These are phyloP conservation scores for Tranzscheliella williamsii DNA, from an alignment of 1,284 basidiomycete genomes.

Conservation along the genomic window DNA sequence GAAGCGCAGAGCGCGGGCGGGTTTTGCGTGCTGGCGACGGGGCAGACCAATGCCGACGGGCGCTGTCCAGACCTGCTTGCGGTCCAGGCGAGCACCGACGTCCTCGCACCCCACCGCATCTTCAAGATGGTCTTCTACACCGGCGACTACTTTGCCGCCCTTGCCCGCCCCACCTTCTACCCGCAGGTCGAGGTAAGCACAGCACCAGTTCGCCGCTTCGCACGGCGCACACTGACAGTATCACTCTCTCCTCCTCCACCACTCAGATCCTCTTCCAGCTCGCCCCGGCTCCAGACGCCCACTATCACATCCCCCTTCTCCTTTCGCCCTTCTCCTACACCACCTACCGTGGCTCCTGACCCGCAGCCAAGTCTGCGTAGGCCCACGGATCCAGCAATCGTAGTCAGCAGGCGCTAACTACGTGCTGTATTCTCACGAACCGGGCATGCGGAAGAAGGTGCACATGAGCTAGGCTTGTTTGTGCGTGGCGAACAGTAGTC, in stretches of 20 bases:
- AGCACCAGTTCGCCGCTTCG: neutral
- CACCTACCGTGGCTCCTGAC: constrained; percentile 75
- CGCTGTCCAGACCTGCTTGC: constrained; percentile 75
- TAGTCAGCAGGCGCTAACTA: no score
- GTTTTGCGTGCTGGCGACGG: constrained; percentile 58
- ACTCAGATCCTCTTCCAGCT: constrained; percentile 50
- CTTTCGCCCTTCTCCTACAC: constrained; percentile 90
- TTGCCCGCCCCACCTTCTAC: constrained; percentile 74
- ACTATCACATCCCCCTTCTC: constrained; percentile 87
- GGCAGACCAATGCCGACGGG: constrained; percentile 78
- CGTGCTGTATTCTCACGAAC: no score
- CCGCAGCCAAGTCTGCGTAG: no score
- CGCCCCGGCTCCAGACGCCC: constrained; percentile 59
- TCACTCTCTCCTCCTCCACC: neutral
- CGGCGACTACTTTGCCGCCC: constrained; percentile 75
- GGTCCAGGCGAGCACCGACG: constrained; percentile 63
- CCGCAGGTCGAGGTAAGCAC: constrained; percentile 77
- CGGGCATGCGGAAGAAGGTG: no score
- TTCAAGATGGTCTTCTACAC: constrained; percentile 86
- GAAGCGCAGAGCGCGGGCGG: constrained; percentile 18
- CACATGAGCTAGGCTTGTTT: no score
- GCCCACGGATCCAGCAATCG: no score
- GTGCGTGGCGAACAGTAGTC: no score
- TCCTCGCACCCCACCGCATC: constrained; percentile 62
- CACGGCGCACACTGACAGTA: neutral